Conservation (phyloP, 208 protist genomes). For the Leishmania mexicana region DNA sequence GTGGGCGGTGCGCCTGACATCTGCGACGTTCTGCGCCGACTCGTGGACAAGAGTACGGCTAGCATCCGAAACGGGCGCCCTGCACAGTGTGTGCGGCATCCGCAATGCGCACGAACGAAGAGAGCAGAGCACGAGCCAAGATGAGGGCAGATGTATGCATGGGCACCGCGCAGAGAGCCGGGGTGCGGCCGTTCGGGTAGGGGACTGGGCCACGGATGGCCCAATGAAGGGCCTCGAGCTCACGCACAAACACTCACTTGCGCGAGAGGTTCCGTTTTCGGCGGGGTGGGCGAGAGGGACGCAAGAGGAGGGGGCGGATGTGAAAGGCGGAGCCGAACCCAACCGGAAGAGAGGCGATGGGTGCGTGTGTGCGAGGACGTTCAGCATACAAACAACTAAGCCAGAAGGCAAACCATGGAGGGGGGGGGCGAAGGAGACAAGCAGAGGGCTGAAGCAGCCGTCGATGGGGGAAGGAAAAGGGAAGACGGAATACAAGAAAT, state of each 20-base stretch:
- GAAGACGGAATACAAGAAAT: background rate
- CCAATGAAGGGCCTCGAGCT: background rate
- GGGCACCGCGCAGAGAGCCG: background rate
- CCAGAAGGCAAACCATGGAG: background rate
- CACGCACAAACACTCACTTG: background rate
- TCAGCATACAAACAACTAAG: background rate
- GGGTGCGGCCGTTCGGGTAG: background rate
- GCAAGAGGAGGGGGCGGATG: background rate
- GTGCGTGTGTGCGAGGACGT: background rate
- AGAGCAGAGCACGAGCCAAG: background rate
- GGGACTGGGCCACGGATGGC: background rate
- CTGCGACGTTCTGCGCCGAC: background rate
- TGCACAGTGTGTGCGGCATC: background rate
- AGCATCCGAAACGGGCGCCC: slow-evolving; percentile 21
- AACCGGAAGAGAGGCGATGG: background rate
- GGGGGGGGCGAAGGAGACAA: background rate
- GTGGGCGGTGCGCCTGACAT: background rate
- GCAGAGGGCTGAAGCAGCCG: background rate
- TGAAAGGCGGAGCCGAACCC: background rate
- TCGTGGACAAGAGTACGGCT: slow-evolving; percentile 7
- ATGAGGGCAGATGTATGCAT: background rate
- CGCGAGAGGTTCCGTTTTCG: background rate
- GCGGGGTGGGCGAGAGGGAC: background rate
- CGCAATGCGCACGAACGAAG: too few relatives aligned
- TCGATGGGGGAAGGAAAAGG: background rate